Base-by-base conservation (phyloP, 345 rosid genomes). In the Lumnitzera littorea region DNA sequence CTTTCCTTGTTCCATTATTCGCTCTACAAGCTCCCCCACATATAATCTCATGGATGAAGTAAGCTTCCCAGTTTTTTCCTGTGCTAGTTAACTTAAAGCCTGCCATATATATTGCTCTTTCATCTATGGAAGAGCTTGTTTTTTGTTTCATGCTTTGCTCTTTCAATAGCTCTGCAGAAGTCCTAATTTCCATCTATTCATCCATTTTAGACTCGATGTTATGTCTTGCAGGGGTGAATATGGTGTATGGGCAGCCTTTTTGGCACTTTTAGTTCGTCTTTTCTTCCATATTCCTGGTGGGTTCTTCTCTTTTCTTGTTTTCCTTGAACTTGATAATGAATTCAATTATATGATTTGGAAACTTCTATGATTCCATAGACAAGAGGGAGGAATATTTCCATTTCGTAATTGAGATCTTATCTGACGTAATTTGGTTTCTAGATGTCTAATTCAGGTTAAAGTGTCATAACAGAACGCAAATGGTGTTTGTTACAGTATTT, bases 271-370 rank as follows among this genome's bases (percentile, higher is more conserved):
- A 46, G 83, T 82, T 54, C 97, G 97, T 24, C 82, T 89, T 13
- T 87, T 94, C 82, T 94, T 85, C 76, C 50, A 74, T 57, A 74
- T 89, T 57, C 97, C 99, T 56, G 99, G 99, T 89, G 75, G 25
- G 57, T 66, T 58, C 56, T 67, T n/a, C 0, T 36, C 7, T 36
- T 50, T 20, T 20, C 20, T 0, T 20, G 20, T 20, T 20, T 57
- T 25, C 36, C 36, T 43, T 46, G 50, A 50, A 51, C 41, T 17
- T 29, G 48, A 17, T 1, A 15, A 15, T 5, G 49, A 15, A 41
- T 48, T 31, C 4, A 1, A 2, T 54, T 36, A 13, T 53, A n/a
- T 14, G 23, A 51, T 57, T 43, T 43, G 11, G 43, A 36, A 36
- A 36, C 43, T 9, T 36, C 10, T 36, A 36, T 7, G 10, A 36